phyloP scores from a whole-genome alignment of 2,329 filamentous ascomycete genomes.

The Claviceps arundinis region DNA sequence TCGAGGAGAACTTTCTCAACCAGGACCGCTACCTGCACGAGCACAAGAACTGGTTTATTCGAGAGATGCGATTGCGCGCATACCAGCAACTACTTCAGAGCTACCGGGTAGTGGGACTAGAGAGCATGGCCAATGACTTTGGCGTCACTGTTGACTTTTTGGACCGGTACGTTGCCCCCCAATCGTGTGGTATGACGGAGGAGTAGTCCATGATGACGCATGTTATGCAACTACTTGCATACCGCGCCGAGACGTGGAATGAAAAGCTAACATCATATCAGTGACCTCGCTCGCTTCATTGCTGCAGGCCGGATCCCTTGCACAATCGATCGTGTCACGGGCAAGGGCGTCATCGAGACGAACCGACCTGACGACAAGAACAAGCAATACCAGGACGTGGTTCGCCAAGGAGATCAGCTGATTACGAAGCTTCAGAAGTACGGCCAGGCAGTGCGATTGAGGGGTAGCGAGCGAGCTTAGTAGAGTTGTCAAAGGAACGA shows the following conservation, averaged over 20 bases:
- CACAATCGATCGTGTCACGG: conserved; percentile 93
- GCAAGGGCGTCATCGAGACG: conserved; percentile 94
- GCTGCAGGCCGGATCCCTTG: conserved; percentile 87
- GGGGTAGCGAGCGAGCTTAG: conserved; percentile 85
- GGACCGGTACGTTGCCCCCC: conserved; percentile 54
- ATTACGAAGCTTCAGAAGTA: conserved; percentile 99
- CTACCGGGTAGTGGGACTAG: conserved; percentile 91
- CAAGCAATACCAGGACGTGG: conserved; percentile 97
- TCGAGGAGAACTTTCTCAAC: conserved; percentile 87
- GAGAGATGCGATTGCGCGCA: conserved; percentile 91
- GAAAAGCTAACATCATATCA: conserved; percentile 20
- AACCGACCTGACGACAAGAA: conserved; percentile 98
- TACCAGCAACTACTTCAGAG: conserved; percentile 97
- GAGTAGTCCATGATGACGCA: too few relatives aligned
- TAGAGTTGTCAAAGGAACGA: not conserved
- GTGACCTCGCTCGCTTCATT: conserved; percentile 93
- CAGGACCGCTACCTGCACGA: conserved; percentile 92
- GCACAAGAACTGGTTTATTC: conserved; percentile 93
- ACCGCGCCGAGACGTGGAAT: not conserved
- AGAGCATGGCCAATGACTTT: conserved; percentile 95
- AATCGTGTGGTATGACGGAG: too few relatives aligned
- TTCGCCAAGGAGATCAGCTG: conserved; percentile 92
- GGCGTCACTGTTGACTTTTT: conserved; percentile 94
- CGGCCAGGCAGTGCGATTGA: conserved; percentile 84
- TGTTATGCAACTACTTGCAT: too few relatives aligned